phyloP scores from a whole-genome alignment of 352 stramenopile genomes.

The Globisporangium megalacanthum region DNA sequence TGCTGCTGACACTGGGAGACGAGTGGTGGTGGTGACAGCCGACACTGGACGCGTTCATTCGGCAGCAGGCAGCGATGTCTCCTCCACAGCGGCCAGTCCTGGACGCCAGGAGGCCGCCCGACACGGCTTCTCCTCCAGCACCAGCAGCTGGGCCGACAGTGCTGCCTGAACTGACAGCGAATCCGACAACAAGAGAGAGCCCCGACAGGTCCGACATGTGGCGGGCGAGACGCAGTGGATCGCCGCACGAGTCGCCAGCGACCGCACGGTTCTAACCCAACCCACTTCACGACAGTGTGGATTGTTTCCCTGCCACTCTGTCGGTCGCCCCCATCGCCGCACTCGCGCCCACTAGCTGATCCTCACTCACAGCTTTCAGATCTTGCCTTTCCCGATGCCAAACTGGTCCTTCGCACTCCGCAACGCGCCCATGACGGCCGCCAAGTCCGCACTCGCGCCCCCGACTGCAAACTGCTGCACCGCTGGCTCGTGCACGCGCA shows the following conservation, averaged over 20 bases:
- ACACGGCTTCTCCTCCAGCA: slow-evolving; percentile 13
- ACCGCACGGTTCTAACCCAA: slow-evolving; percentile 35
- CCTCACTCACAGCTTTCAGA: slow-evolving; percentile 1
- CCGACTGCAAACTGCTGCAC: slow-evolving; percentile 52
- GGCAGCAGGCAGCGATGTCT: slow-evolving; percentile 15
- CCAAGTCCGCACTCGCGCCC: slow-evolving; percentile 20
- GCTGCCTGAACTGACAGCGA: slow-evolving; percentile 9
- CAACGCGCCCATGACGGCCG: slow-evolving; percentile 53
- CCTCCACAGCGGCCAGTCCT: not conserved
- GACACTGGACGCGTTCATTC: slow-evolving; percentile 47
- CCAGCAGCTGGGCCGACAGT: slow-evolving; percentile 2
- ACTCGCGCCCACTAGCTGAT: too few relatives aligned
- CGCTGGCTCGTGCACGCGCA: slow-evolving; percentile 43
- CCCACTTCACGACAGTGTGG: too few relatives aligned
- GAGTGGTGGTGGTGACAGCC: too few relatives aligned
- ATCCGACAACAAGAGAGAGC: slow-evolving; percentile 5
- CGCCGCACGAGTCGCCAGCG: slow-evolving; percentile 7
- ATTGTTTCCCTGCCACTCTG: too few relatives aligned
- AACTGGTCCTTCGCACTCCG: slow-evolving; percentile 61
- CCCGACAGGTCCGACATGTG: slow-evolving; percentile 22
- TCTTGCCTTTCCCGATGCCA: slow-evolving; percentile 40
- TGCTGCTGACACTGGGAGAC: too few relatives aligned
- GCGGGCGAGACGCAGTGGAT: slow-evolving; percentile 7
- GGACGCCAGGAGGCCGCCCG: slow-evolving; percentile 11
- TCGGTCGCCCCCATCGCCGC: too few relatives aligned